Evolutionary conservation across 352 stramenopile species (phyloP).

Genomic region (Globisporangium okanoganense): DNA sequence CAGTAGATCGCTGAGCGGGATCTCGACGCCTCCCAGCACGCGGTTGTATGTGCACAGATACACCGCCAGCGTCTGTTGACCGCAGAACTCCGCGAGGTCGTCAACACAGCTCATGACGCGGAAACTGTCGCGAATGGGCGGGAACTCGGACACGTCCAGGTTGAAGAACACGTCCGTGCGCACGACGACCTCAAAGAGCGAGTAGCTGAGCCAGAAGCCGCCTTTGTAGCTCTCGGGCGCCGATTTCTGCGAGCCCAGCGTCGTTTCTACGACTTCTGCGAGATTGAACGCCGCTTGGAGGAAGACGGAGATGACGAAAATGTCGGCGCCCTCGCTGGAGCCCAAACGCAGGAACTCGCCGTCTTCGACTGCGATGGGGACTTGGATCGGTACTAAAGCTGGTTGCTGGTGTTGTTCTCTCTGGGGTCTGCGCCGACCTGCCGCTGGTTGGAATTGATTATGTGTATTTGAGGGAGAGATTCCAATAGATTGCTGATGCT

Average conservation of each 20-base stretch:
- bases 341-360: constrained; percentile 58
- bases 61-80: constrained; percentile 34
- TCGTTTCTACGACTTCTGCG: constrained; percentile 6
- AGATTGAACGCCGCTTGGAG: constrained; percentile 44
- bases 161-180: constrained; percentile 78
- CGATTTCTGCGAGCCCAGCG: constrained; percentile 3
- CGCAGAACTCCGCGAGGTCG: constrained; percentile 41
- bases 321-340: constrained; percentile 26
- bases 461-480: background rate
- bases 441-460: background rate
- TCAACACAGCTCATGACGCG: constrained; percentile 49
- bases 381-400: background rate
- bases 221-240: constrained; percentile 7
- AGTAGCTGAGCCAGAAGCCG: constrained; percentile 83
- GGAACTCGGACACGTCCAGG: constrained; percentile 49
- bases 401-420: background rate
- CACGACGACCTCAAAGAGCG: constrained; percentile 78
- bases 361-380: constrained; percentile 18
- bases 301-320: constrained; percentile 65
- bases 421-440: background rate
- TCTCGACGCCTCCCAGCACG: constrained; percentile 55
- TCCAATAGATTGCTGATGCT: background rate
- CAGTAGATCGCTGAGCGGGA: constrained; percentile 38
- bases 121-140: constrained; percentile 70
- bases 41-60: constrained; percentile 72